Evolutionary conservation across 352 stramenopile genomes (phyloP), one percentile per base, ranked within the genome.

Genomic region (Phytophthora pinifolia): DNA sequence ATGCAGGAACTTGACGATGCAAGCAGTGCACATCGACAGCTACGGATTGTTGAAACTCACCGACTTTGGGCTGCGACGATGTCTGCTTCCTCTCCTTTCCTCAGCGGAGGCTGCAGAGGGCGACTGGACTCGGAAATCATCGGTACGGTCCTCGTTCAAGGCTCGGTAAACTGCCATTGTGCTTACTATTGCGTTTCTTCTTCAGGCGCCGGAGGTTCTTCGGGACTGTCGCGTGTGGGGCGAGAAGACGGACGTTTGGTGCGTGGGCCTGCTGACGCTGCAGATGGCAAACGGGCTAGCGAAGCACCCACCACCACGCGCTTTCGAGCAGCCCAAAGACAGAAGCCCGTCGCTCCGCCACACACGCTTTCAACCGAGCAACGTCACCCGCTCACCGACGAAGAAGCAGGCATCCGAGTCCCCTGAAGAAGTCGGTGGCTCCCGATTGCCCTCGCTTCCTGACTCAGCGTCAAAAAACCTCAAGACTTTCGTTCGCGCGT

Each of bases 1-100:
- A 15, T 42, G 12, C 17, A 87, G 77, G 12, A 65, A 73, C 18
- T 36, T 88, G 22, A 62, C 61, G 8, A 64, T 76, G 25, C 70
- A 86, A 39, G 67, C 60, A 9, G 55, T 88, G 20, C 66, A 77
- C 39, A 89, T 88, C 38, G 75, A 91, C 53, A 82, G 62, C 44
- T 86, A 74, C 30, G 81, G 78, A 0, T 53, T 80, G 0, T 34
- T 88, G 0, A 81, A 85, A 56, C 53, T 88, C 6, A 60, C 71
- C 3, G 74, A 87, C 29, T 91, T 86, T 38, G 72, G 72, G 0
- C 33, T 86, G 10, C 37, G 62, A 27, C 37, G 27, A 31, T 55
- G 35, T 65, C 46, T 51, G 22, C 36, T 64, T 6, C 53, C 59
- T 41, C 42, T 64, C 17, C 4, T 64, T 25, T 31, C 36, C 10